Evolutionary conservation across 2,329 filamentous ascomycete species (phyloP).

Genomic region (Stagonosporopsis chrysanthemi): DNA sequence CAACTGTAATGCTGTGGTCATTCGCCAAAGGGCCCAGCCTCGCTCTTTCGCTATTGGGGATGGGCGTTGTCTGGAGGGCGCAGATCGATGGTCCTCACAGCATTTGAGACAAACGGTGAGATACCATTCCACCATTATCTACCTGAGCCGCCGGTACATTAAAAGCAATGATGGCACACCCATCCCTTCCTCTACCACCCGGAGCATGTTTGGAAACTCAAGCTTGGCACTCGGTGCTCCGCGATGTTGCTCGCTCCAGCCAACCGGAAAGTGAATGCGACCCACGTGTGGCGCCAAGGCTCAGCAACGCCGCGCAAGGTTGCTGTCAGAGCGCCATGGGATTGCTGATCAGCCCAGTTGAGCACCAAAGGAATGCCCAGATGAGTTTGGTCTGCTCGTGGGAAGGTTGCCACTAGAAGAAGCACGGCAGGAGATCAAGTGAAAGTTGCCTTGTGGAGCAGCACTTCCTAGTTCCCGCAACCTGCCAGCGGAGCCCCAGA

Average conservation of each 20-base stretch:
- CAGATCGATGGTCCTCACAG: not conserved
- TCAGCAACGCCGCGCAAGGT: conserved; percentile 13
- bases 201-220: conserved; percentile 12
- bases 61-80: not conserved
- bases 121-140: conserved; percentile 10
- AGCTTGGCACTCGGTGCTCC: conserved; percentile 13
- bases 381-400: conserved; percentile 4
- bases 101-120: not conserved
- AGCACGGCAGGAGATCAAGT: conserved; percentile 9
- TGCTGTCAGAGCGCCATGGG: conserved; percentile 6
- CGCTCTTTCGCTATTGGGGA: conserved; percentile 3
- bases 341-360: conserved; percentile 18
- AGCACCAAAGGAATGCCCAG: conserved; percentile 4
- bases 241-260: conserved; percentile 9
- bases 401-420: conserved; percentile 3
- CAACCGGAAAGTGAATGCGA: conserved; percentile 16
- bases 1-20: not conserved
- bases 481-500: conserved; percentile 14
- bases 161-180: conserved; percentile 13
- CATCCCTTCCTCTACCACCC: conserved; percentile 8
- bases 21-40: not conserved
- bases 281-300: conserved; percentile 22
- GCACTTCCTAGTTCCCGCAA: conserved; percentile 10
- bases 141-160: conserved; percentile 4
- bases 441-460: conserved; percentile 16